Evolutionary conservation across 139 green algal species (phyloP), one percentile per base, ranked within the genome.

Genomic region (Picochlorum sp.): DNA sequence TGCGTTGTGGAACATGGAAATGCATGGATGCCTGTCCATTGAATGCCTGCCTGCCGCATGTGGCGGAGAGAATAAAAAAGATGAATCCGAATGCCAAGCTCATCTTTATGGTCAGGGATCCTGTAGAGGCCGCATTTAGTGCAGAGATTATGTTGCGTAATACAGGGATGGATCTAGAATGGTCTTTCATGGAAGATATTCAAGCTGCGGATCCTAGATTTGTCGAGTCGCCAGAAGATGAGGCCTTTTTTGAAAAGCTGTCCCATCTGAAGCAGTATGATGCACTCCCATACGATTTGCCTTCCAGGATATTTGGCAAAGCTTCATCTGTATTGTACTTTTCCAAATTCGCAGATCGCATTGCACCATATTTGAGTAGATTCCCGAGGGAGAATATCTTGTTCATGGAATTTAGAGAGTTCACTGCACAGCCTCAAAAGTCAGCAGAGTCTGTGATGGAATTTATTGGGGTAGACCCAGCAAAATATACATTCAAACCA

Each of bases 21-120:
- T 87, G 76, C 72, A 89, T 93, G 69, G 86, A 93, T 51, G 86
- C 86, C 10, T 91, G 83, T 60, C 86, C 86, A 3, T 75, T 88
- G 15, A 73, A 71, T 49, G 83, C 79, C 3, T 92, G 85, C 70
- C 62, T 88, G 60, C 81, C 85, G 7, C 81, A 85, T 57, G 68
- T 75, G 20, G 81, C 86, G 6, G 66, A 71, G n/a, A 73, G 85
- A 28, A 86, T 87, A 23, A 63, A 61, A 4, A 34, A 45, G 3
- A 34, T 93, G 23, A 93, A 71, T 14, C 86, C 86, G 0, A 45
- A 82, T 10, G 86, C 85, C 37, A 92, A 90, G 67, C 63, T 92
- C 13, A 74, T 92, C 37, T 77, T 92, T 44, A 87, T 92, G 81
- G 64, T 89, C 30, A 57, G 83, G 2, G 82, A 89, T 61, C 83